Conservation (phyloP, 768 basidiomycete genomes). For the Podaxis sp. region DNA sequence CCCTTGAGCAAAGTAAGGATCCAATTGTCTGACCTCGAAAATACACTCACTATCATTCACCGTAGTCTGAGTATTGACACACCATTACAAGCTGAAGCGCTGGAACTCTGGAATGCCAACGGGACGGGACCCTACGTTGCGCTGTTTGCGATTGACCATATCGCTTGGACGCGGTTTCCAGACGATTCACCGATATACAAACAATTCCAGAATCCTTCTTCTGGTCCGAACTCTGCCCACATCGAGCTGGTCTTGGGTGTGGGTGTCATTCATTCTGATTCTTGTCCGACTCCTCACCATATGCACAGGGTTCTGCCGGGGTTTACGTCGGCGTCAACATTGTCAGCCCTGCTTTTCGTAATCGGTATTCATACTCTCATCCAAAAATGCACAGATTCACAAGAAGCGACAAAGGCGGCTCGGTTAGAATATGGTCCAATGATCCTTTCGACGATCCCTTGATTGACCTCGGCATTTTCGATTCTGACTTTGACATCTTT, state of each 20-base stretch:
- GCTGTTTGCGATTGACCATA: neutral
- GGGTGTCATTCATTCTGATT: neutral
- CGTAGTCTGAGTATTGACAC: neutral
- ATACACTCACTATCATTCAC: neutral
- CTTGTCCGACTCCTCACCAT: neutral
- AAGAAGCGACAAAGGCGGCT: constrained; percentile 13
- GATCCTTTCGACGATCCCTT: constrained; percentile 23
- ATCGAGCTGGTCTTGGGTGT: constrained; percentile 8
- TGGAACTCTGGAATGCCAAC: constrained; percentile 11
- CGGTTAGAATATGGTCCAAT: constrained; percentile 15
- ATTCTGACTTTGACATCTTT: constrained; percentile 12
- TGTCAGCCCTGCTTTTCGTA: constrained; percentile 25
- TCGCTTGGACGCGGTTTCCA: constrained; percentile 10
- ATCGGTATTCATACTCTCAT: neutral
- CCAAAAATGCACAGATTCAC: neutral
- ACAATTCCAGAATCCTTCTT: constrained; percentile 6
- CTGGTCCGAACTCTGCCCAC: constrained; percentile 12
- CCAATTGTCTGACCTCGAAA: neutral
- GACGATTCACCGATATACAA: constrained; percentile 1
- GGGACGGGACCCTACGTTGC: constrained; percentile 10
- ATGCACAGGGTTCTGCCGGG: constrained; percentile 15
- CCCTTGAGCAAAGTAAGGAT: constrained; percentile 2
- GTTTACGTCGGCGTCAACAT: constrained; percentile 19
- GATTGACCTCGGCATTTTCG: constrained; percentile 14
- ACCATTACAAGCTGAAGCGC: constrained; percentile 1